Evolutionary conservation across 306 rosid species (phyloP), one percentile per base, ranked within the genome.

Genomic region (Arachis hypogaea): DNA sequence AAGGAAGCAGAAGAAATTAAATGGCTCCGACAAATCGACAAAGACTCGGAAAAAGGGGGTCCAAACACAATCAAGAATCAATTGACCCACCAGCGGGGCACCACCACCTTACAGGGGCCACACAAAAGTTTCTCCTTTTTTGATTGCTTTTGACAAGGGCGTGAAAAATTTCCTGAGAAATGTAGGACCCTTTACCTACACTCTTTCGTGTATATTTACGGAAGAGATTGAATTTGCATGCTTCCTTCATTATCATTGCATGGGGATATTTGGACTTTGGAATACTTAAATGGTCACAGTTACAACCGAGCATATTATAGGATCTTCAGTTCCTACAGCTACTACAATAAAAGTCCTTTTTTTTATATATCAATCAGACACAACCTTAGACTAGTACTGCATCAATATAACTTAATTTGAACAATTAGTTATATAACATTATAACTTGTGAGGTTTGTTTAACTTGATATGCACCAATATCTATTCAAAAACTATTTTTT

Each of bases 1-100:
- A 75, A 80, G 72, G 42, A 60, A 83, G 72, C 55, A 60, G 72
- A 74, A 64, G 71, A 66, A 85, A 22, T 22, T 22, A 22, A 22
- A 63, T 79, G 68, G 74, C 72, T 69, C 94, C 94, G 94, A 92
- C 98, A 86, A 71, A 29, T 69, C 84, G 98, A 92, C 98, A 92
- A 70, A 70, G 30, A 73, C 87, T 77, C 72, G 80, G 82, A 75
- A 69, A 80, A 86, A 83, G 86, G 78, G 77, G 44, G 38, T 33
- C 67, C 82, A 68, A 72, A 85, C 89, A 64, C 87, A 89, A 85
- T 89, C 92, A 85, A 83, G 33, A 89, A 85, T 89, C 92, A 85
- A 83, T 33, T 75, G 84, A 60, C 88, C 93, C 89, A 88, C 90
- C 89, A 78, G 71, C 64, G 86, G 89, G 86, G 88, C 92, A 90